Conservation (phyloP, 2,329 filamentous ascomycete species). For the Fusarium nygamai region DNA sequence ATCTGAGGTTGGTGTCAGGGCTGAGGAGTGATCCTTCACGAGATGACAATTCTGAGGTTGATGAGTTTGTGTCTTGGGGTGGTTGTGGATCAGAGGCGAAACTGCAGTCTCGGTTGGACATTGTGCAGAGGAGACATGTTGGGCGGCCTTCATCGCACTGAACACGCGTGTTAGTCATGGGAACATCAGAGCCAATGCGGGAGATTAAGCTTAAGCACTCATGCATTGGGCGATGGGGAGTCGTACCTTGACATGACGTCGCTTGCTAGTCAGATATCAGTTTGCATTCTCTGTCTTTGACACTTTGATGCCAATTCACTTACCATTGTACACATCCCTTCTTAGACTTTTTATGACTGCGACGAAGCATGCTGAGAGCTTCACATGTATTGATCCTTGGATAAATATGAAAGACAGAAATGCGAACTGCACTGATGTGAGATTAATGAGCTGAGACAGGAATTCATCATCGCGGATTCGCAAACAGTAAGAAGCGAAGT, state of each 20-base stretch:
- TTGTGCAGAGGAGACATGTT: constrained; percentile 19
- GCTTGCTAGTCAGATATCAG: constrained; percentile 8
- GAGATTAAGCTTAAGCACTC: fast-evolving
- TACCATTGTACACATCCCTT: constrained; percentile 30
- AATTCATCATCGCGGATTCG: not conserved
- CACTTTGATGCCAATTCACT: not conserved
- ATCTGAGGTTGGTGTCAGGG: not conserved
- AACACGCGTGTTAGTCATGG: constrained; percentile 16
- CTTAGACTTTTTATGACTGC: constrained; percentile 32
- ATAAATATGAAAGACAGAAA: not conserved
- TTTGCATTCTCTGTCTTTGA: fast-evolving
- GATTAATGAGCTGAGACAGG: too few species aligned
- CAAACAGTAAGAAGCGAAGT: not conserved
- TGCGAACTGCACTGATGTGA: not conserved
- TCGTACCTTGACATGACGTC: constrained; percentile 28
- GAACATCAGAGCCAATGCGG: fast-evolving
- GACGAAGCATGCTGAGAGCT: constrained; percentile 17
- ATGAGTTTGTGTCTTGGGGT: not conserved
- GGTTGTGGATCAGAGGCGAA: not conserved
- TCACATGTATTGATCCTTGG: not conserved
- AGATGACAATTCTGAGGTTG: fast-evolving
- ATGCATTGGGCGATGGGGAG: fast-evolving
- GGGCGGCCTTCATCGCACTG: constrained; percentile 35
- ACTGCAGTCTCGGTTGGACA: constrained; percentile 18
- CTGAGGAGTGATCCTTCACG: not conserved